Evolutionary conservation across 1,139 yeast species (phyloP).

Genomic region (Candida sanyaensis): DNA sequence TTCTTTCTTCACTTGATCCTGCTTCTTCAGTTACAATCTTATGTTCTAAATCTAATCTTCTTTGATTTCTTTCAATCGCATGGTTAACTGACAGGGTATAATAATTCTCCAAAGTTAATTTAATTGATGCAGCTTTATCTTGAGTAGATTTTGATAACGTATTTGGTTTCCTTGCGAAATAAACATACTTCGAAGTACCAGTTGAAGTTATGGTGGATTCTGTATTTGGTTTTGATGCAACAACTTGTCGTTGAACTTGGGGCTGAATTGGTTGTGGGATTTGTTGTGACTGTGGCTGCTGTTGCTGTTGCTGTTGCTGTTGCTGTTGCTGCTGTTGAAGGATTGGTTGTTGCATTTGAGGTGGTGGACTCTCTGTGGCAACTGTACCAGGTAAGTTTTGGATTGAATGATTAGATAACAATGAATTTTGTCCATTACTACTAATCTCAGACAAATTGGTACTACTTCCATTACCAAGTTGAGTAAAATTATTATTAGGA

Average conservation of each 20-base stretch:
- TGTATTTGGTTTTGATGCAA: slow-evolving; percentile 11
- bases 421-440: slow-evolving; percentile 25
- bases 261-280: slow-evolving; percentile 11
- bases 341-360: slow-evolving; percentile 17
- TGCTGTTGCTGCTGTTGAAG: slow-evolving; percentile 9
- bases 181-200: slow-evolving; percentile 51
- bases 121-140: slow-evolving; percentile 74
- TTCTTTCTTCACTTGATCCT: slow-evolving; percentile 66
- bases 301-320: no score
- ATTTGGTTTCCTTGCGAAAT: slow-evolving; percentile 87
- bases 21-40: slow-evolving; percentile 64
- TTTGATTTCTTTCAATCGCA: slow-evolving; percentile 80
- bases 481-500: slow-evolving; percentile 44
- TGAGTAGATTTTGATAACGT: slow-evolving; percentile 63
- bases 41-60: slow-evolving; percentile 73
- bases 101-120: slow-evolving; percentile 69
- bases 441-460: slow-evolving; percentile 42
- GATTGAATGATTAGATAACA: slow-evolving; percentile 24
- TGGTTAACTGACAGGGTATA: slow-evolving; percentile 77
- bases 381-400: slow-evolving; percentile 14
- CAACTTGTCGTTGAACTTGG: slow-evolving; percentile 5
- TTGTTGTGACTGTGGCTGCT: slow-evolving; percentile 7
- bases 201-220: slow-evolving; percentile 15
- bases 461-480: slow-evolving; percentile 41
- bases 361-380: slow-evolving; percentile 18